phyloP scores from a whole-genome alignment of 2,329 filamentous ascomycete species.

The Aspergillus phoenicis region DNA sequence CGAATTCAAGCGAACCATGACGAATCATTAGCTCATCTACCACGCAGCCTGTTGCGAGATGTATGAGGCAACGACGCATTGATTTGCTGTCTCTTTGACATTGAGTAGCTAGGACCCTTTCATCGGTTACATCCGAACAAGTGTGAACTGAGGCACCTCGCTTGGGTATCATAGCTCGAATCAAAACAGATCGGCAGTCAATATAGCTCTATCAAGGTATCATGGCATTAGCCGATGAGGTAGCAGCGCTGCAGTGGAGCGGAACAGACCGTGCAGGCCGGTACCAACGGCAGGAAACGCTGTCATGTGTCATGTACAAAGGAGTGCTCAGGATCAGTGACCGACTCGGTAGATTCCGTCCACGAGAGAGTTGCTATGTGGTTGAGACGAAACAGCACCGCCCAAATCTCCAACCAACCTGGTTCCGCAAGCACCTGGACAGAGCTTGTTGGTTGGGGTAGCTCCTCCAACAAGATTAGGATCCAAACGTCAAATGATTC shows the following conservation, averaged over 20 bases:
- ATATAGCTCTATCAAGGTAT: neutral
- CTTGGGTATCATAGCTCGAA: neutral
- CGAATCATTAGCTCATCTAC: neutral
- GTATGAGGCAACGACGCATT: neutral
- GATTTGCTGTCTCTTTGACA: neutral
- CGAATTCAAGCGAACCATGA: neutral
- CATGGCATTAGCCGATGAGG: neutral
- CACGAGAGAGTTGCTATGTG: neutral
- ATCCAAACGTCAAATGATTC: constrained; percentile 1
- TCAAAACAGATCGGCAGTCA: neutral
- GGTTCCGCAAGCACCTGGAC: neutral
- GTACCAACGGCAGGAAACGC: neutral
- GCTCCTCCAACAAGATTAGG: neutral
- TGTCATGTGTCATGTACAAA: neutral
- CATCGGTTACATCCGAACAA: neutral
- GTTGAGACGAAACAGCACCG: neutral
- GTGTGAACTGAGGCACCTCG: neutral
- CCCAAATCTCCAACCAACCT: neutral
- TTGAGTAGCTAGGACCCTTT: neutral
- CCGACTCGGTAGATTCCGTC: neutral
- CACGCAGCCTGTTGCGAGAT: neutral
- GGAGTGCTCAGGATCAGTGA: neutral
- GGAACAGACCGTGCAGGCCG: neutral
- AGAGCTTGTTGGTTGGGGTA: constrained; percentile 2
- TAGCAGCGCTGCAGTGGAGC: neutral